A percentile compares a stretch with the other conserved stretches of the same genome.
Evolutionary conservation across 331 rosid genomes (phyloP).

Genomic region (Telfairia occidentalis): DNA sequence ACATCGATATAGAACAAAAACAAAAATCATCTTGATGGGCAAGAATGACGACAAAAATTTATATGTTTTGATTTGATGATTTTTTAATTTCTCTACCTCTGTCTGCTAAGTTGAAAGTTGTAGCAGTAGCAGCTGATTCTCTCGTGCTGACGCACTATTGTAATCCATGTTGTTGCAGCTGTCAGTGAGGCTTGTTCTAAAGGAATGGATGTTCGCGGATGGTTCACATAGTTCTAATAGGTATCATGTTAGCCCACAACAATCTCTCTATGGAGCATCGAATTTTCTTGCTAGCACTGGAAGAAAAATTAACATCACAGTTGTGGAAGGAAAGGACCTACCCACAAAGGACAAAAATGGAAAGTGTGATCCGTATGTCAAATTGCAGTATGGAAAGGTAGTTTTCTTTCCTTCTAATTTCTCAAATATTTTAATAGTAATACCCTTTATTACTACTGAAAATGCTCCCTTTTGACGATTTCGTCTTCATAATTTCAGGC

Average conservation of each 20-base stretch:
- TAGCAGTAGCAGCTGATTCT: background rate
- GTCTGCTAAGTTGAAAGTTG: background rate
- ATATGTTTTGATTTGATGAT: background rate
- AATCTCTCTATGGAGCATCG: slow-evolving; percentile 54
- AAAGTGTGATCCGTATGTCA: slow-evolving; percentile 56
- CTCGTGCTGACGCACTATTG: background rate
- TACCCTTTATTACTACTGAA: background rate
- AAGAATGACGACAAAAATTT: background rate
- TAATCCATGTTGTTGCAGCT: slow-evolving; percentile 35
- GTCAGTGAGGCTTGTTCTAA: slow-evolving; percentile 59
- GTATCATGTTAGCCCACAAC: slow-evolving; percentile 25
- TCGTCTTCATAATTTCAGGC: slow-evolving; percentile 24
- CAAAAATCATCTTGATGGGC: background rate
- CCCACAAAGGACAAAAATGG: slow-evolving; percentile 55
- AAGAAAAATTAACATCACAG: slow-evolving; percentile 56
- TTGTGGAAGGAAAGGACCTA: slow-evolving; percentile 72
- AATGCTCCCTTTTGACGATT: background rate
- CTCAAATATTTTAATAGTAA: background rate
- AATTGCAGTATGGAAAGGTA: slow-evolving; percentile 91
- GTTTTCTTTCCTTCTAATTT: background rate
- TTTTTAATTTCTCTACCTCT: background rate
- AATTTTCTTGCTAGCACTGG: slow-evolving; percentile 57
- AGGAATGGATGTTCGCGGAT: slow-evolving; percentile 93
- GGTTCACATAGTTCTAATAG: slow-evolving; percentile 60
- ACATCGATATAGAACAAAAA: background rate